Evolutionary conservation across 192 early-diverging fungal species (phyloP).

Genomic region (Entomortierella beljakovae): DNA sequence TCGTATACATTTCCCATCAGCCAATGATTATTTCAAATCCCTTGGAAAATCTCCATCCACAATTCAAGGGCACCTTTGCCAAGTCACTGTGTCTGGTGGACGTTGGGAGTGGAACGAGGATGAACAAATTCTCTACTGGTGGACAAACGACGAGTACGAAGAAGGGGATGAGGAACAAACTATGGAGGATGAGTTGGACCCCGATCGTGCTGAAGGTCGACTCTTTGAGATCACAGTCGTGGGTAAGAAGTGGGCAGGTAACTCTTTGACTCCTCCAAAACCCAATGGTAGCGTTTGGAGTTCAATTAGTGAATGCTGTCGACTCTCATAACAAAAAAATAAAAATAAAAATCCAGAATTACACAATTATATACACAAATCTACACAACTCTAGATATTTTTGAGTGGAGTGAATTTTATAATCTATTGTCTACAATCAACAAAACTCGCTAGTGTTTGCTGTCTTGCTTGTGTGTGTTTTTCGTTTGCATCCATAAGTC

Average conservation of each 20-base stretch:
- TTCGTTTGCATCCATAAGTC: neutral
- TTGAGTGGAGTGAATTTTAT: conserved; percentile 8
- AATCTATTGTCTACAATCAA: conserved; percentile 12
- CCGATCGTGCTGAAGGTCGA: conserved; percentile 10
- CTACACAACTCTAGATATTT: neutral
- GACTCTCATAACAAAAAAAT: conserved; percentile 14
- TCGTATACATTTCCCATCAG: conserved; percentile 54
- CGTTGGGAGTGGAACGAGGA: conserved; percentile 43
- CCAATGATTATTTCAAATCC: conserved; percentile 33
- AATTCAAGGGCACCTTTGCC: conserved; percentile 7
- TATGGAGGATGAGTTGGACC: neutral
- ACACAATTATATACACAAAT: neutral
- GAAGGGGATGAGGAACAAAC: neutral
- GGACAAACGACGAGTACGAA: conserved; percentile 16
- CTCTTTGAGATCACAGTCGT: conserved; percentile 49
- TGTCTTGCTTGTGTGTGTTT: conserved; percentile 6
- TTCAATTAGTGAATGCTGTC: conserved; percentile 34
- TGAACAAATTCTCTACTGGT: conserved; percentile 48
- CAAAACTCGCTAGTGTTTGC: neutral
- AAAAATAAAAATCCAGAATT: neutral
- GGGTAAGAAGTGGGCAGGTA: conserved; percentile 52
- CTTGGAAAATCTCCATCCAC: neutral
- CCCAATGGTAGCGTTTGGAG: conserved; percentile 17
- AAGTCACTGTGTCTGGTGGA: conserved; percentile 41
- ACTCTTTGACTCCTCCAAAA: conserved; percentile 3